Evolutionary conservation across 352 stramenopile genomes (phyloP).

Genomic region (Phytophthora rubi): DNA sequence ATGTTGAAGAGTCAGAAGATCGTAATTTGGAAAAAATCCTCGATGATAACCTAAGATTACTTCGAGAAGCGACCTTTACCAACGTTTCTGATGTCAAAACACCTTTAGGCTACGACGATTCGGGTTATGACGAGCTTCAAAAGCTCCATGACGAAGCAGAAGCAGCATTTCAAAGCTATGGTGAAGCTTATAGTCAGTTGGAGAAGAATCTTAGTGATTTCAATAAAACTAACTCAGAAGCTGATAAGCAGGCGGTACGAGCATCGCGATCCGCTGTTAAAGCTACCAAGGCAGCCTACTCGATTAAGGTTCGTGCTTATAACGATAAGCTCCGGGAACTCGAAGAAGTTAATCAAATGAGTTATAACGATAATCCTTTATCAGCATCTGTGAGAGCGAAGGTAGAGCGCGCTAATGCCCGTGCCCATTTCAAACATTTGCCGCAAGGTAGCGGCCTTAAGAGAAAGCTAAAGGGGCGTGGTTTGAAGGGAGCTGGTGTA

Average conservation of each 20-base stretch:
- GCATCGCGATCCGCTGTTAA: background rate
- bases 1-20: background rate
- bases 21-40: background rate
- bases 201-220: background rate
- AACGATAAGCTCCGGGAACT: background rate
- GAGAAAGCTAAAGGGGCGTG: slow-evolving; percentile 4
- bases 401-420: background rate
- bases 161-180: background rate
- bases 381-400: background rate
- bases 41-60: background rate
- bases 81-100: background rate
- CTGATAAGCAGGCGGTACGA: background rate
- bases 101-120: background rate
- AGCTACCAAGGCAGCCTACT: background rate
- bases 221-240: background rate
- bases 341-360: background rate
- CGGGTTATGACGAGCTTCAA: background rate
- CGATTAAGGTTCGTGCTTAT: background rate
- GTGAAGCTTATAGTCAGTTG: background rate
- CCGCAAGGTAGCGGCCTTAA: slow-evolving; percentile 5
- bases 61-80: background rate
- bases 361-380: background rate
- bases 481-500: background rate
- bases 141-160: background rate
- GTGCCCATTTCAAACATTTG: background rate